Evolutionary conservation across 2,329 filamentous ascomycete genomes (phyloP).

Genomic region (Penicillium sp.): DNA sequence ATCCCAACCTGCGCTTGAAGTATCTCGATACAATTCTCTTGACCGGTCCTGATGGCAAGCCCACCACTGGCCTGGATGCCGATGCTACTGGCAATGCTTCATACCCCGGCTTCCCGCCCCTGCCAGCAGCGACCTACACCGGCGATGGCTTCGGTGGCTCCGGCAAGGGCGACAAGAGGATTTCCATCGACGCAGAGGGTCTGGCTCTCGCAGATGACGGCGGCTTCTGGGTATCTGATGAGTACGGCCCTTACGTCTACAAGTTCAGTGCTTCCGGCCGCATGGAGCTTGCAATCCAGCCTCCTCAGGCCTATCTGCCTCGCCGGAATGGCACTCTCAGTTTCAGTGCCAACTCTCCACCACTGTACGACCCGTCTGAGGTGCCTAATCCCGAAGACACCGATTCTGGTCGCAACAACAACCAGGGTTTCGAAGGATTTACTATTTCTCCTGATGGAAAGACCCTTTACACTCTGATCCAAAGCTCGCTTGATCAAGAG

Average conservation of each 20-base stretch:
- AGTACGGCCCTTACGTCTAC: constrained; percentile 75
- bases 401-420: constrained; percentile 69
- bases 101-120: constrained; percentile 64
- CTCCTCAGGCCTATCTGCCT: constrained; percentile 69
- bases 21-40: constrained; percentile 72
- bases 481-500: constrained; percentile 69
- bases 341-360: constrained; percentile 70
- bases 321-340: constrained; percentile 65
- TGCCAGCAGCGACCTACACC: constrained; percentile 68
- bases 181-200: constrained; percentile 71
- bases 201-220: constrained; percentile 66
- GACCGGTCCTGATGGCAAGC: constrained; percentile 66
- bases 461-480: constrained; percentile 68
- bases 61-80: constrained; percentile 69
- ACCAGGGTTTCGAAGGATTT: constrained; percentile 76
- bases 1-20: constrained; percentile 65
- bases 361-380: constrained; percentile 61
- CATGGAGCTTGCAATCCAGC: constrained; percentile 68
- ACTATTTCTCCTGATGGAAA: constrained; percentile 68
- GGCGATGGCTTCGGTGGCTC: constrained; percentile 71
- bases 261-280: constrained; percentile 64
- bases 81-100: constrained; percentile 60
- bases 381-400: constrained; percentile 62
- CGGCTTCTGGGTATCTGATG: constrained; percentile 72
- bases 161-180: constrained; percentile 64